Conservation (phyloP, 23 red algal genomes). For the Chondrus crispus region DNA sequence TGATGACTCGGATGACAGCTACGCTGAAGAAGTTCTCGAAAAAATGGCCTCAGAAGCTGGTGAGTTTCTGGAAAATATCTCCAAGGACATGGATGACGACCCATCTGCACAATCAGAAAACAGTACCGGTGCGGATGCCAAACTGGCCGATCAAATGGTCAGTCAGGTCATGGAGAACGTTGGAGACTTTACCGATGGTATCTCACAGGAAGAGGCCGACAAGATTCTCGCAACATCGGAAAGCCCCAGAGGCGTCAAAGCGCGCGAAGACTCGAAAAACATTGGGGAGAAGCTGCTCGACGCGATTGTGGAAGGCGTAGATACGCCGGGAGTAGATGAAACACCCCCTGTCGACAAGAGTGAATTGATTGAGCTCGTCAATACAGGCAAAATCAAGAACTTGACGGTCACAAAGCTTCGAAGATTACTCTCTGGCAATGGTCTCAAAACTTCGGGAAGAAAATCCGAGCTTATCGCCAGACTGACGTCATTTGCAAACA, state of each 20-base stretch:
- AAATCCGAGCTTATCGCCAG: slow-evolving; percentile 54
- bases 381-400: slow-evolving; percentile 46
- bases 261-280: too few species aligned
- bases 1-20: not conserved
- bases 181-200: not conserved
- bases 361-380: slow-evolving; percentile 39
- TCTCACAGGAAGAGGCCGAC: too few species aligned
- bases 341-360: slow-evolving; percentile 11
- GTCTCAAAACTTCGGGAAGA: slow-evolving; percentile 44
- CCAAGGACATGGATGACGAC: slow-evolving; percentile 7
- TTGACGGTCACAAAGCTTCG: slow-evolving; percentile 59
- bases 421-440: slow-evolving; percentile 27
- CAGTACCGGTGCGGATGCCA: not conserved
- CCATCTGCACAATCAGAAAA: not conserved
- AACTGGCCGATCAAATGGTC: too few species aligned
- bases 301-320: slow-evolving; percentile 47
- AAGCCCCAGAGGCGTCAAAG: too few species aligned
- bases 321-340: not conserved
- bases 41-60: not conserved
- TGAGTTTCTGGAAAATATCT: not conserved
- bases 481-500: slow-evolving; percentile 51
- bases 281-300: slow-evolving; percentile 27
- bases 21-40: not conserved
- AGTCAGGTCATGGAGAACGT: not conserved
- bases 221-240: too few species aligned